Percentiles rank a stretch among this genome's conserved stretches.
phyloP scores from a whole-genome alignment of 164 flowering plant genomes.

The Stephania cephalantha region DNA sequence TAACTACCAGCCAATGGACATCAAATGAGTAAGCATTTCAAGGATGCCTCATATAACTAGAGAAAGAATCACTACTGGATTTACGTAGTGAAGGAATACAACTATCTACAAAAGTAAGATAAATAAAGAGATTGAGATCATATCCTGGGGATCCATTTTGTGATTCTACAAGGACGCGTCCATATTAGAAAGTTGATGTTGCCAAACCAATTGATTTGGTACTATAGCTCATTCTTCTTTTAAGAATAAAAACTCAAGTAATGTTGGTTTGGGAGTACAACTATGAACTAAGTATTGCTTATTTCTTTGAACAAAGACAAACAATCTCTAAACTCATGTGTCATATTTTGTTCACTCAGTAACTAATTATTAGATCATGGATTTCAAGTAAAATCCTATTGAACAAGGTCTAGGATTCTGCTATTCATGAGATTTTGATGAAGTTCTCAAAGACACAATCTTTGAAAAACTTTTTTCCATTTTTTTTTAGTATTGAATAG shows the following conservation, averaged over 20 bases:
- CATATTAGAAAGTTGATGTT: too few relatives aligned
- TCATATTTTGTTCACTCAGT: neutral
- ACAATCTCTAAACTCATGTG: neutral
- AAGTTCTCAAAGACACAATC: neutral
- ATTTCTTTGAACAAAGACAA: neutral
- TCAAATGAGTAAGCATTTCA: neutral
- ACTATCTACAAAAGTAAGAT: too few relatives aligned
- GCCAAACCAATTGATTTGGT: too few relatives aligned
- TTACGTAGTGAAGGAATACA: neutral
- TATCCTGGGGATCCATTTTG: too few relatives aligned
- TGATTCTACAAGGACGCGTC: too few relatives aligned
- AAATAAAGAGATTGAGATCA: too few relatives aligned
- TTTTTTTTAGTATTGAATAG: too few relatives aligned
- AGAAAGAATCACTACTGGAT: neutral
- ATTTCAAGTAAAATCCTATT: neutral
- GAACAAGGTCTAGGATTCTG: neutral
- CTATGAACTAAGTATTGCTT: neutral
- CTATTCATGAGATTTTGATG: neutral
- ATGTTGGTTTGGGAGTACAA: neutral
- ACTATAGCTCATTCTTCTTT: too few relatives aligned
- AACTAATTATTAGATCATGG: neutral
- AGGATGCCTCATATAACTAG: neutral
- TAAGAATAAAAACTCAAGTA: neutral
- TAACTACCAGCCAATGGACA: neutral
- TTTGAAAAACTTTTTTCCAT: neutral